phyloP scores from a whole-genome alignment of 2,329 filamentous ascomycete genomes.

The Triangularia verruculosa region DNA sequence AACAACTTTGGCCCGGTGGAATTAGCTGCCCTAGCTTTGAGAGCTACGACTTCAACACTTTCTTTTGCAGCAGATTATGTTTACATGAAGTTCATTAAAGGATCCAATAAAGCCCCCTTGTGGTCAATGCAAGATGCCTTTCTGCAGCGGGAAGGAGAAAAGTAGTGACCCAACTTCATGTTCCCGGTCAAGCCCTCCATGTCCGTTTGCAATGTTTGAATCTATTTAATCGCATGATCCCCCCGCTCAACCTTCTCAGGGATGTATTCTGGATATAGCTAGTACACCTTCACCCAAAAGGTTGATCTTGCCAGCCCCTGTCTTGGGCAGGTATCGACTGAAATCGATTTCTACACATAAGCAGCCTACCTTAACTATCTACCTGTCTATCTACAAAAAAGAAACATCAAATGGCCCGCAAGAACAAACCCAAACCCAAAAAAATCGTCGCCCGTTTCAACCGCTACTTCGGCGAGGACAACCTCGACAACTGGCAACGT shows the following conservation, averaged over 20 bases:
- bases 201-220: neutral
- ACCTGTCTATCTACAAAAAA: no score
- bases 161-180: neutral
- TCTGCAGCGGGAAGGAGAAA: neutral
- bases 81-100: neutral
- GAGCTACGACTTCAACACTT: neutral
- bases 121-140: neutral
- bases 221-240: no score
- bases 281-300: no score
- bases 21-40: no score
- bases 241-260: no score
- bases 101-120: neutral
- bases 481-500: conserved; percentile 43
- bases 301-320: no score
- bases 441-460: conserved; percentile 27
- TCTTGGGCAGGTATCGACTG: no score
- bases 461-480: conserved; percentile 32
- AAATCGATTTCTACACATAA: no score
- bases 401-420: conserved; percentile 20
- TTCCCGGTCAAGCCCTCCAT: neutral
- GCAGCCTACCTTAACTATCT: no score
- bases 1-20: no score
- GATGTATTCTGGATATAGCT: no score
- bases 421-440: conserved; percentile 8
- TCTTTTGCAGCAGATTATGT: no score